Evolutionary conservation across 768 basidiomycete genomes (phyloP).

Genomic region (Suillus brevipes): DNA sequence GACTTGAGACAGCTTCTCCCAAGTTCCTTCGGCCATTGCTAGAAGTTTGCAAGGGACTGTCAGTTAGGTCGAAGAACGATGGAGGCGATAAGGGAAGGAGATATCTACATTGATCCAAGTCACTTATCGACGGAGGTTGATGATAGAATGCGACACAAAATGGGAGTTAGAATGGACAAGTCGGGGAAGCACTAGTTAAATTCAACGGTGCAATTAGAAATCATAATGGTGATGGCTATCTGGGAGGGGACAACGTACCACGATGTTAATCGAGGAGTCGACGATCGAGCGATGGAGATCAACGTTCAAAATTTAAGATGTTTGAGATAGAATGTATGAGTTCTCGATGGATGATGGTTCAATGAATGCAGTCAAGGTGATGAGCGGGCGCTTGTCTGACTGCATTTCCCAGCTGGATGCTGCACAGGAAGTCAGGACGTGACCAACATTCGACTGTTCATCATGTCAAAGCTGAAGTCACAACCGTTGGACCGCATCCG

Average conservation of each 20-base stretch:
- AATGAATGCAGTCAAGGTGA: neutral
- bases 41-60: neutral
- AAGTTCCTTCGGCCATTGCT: neutral
- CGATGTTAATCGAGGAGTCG: neutral
- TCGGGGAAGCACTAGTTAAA: neutral
- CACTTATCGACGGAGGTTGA: neutral
- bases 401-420: no score
- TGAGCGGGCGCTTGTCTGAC: no score
- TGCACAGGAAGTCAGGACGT: no score
- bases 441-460: no score
- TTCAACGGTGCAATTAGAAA: neutral
- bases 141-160: neutral
- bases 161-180: neutral
- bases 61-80: neutral
- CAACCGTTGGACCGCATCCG: no score
- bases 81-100: neutral
- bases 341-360: neutral
- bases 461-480: no score
- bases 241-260: neutral
- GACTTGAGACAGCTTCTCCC: neutral
- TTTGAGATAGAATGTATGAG: neutral
- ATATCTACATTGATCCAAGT: neutral
- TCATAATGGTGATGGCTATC: neutral
- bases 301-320: neutral
- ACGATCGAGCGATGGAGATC: neutral